phyloP scores from a whole-genome alignment of 768 basidiomycete species.

The Lactifluus volemus region DNA sequence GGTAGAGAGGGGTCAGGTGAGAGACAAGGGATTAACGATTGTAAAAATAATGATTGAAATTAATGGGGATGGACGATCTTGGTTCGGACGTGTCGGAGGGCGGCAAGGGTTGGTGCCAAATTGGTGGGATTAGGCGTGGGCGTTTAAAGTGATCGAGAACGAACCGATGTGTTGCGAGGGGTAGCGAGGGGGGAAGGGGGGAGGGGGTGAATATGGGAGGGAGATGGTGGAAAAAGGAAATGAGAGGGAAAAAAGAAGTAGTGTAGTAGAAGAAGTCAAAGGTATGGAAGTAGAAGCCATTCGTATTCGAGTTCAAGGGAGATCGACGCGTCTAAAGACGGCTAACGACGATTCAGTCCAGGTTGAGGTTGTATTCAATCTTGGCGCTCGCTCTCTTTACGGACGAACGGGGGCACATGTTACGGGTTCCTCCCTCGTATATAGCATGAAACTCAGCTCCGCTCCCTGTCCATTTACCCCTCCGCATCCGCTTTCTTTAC shows the following conservation, averaged over 20 bases:
- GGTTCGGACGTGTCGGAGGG: too few species aligned
- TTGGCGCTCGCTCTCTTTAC: slow-evolving; percentile 20
- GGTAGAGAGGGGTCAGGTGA: background rate
- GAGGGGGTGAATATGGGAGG: background rate
- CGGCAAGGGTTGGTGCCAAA: background rate
- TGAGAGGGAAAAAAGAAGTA: background rate
- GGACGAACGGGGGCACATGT: slow-evolving; percentile 20
- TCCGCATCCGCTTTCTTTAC: slow-evolving; percentile 23
- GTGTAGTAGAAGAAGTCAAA: too few species aligned
- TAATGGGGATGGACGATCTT: too few species aligned
- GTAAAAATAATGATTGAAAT: background rate
- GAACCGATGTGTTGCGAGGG: slow-evolving; percentile 12
- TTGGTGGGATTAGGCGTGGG: slow-evolving; percentile 5
- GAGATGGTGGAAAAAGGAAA: background rate
- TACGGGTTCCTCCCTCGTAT: slow-evolving; percentile 29
- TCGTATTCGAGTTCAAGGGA: background rate
- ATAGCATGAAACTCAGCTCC: slow-evolving; percentile 23
- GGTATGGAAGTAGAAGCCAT: background rate
- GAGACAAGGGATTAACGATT: background rate
- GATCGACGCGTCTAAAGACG: slow-evolving; percentile 27
- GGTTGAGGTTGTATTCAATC: slow-evolving; percentile 4
- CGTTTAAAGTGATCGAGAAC: slow-evolving; percentile 10
- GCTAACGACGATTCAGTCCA: slow-evolving; percentile 19
- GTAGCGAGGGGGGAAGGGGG: background rate
- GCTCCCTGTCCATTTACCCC: slow-evolving; percentile 28